A percentile compares a stretch with the other conserved stretches of the same genome.
Conservation (phyloP, 2,329 filamentous ascomycete genomes). For the Blumeriella jaapii region DNA sequence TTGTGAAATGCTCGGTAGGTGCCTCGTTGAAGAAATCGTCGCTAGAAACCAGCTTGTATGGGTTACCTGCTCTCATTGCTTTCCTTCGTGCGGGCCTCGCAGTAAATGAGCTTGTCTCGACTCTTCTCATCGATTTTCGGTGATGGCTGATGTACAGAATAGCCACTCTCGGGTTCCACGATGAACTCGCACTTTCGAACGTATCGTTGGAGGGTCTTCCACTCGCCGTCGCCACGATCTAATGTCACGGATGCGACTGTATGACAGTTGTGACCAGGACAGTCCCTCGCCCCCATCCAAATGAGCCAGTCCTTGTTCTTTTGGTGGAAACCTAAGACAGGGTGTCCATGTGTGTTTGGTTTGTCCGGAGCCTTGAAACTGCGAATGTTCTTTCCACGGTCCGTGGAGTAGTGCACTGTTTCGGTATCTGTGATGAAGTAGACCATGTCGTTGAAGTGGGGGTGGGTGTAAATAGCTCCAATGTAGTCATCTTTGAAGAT, state of each 20-base stretch:
- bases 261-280: slow-evolving; percentile 51
- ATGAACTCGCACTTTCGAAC: slow-evolving; percentile 83
- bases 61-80: slow-evolving; percentile 52
- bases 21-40: slow-evolving; percentile 64
- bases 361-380: slow-evolving; percentile 59
- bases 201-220: slow-evolving; percentile 63
- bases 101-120: slow-evolving; percentile 38
- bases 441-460: slow-evolving; percentile 70
- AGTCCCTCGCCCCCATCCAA: slow-evolving; percentile 67
- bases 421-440: slow-evolving; percentile 65
- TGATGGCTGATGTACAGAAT: slow-evolving; percentile 7
- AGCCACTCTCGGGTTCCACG: slow-evolving; percentile 44
- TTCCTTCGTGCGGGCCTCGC: slow-evolving; percentile 51
- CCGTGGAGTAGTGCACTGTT: slow-evolving; percentile 68
- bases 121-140: slow-evolving; percentile 37
- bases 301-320: slow-evolving; percentile 81
- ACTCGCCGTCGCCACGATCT: slow-evolving; percentile 68
- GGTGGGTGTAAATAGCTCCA: slow-evolving; percentile 61
- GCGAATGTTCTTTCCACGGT: slow-evolving; percentile 65
- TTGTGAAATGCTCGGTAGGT: slow-evolving; percentile 48
- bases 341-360: slow-evolving; percentile 29
- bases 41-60: slow-evolving; percentile 62
- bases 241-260: slow-evolving; percentile 63
- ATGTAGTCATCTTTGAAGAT: slow-evolving; percentile 62
- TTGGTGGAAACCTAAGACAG: slow-evolving; percentile 70